Evolutionary conservation across 805 yeast genomes (phyloP).

Genomic region (Limtongia smithiae): DNA sequence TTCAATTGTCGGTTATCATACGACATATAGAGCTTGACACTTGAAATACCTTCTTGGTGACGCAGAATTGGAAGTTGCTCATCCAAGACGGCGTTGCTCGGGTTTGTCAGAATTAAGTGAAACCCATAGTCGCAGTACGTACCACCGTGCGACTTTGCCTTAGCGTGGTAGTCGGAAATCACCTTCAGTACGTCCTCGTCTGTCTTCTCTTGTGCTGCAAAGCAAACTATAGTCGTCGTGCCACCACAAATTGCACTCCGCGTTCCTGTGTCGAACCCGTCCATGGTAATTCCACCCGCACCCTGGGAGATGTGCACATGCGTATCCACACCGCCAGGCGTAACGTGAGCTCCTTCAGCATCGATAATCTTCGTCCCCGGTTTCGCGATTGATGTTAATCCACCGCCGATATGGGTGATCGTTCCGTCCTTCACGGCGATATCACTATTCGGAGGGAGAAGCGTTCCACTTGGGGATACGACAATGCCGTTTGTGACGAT

Average conservation of each 20-base stretch:
- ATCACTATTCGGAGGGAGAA: slow-evolving; percentile 34
- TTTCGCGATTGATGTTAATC: slow-evolving; percentile 30
- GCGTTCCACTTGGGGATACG: slow-evolving; percentile 20
- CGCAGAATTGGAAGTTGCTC: slow-evolving; percentile 39
- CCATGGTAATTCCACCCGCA: slow-evolving; percentile 43
- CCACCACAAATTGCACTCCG: slow-evolving; percentile 50
- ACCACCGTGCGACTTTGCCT: slow-evolving; percentile 34
- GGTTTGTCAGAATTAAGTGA: slow-evolving; percentile 45
- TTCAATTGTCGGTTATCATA: slow-evolving; percentile 44
- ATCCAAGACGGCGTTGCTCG: slow-evolving; percentile 34
- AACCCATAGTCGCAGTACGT: slow-evolving; percentile 49
- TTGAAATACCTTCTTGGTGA: slow-evolving; percentile 40
- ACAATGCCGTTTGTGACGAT: slow-evolving; percentile 32
- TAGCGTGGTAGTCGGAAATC: slow-evolving; percentile 36
- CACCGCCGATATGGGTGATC: slow-evolving; percentile 40
- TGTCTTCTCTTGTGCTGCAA: slow-evolving; percentile 45
- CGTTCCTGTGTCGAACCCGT: slow-evolving; percentile 46
- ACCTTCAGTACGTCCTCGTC: slow-evolving; percentile 34
- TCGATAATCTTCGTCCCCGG: slow-evolving; percentile 37
- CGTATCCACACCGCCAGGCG: slow-evolving; percentile 53
- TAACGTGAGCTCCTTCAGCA: slow-evolving; percentile 47
- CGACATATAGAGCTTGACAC: slow-evolving; percentile 47
- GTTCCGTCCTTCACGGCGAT: slow-evolving; percentile 45
- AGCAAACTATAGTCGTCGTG: slow-evolving; percentile 47
- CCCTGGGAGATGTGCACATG: slow-evolving; percentile 49